Evolutionary conservation across 306 rosid species (phyloP).

Genomic region (Morella rubra): DNA sequence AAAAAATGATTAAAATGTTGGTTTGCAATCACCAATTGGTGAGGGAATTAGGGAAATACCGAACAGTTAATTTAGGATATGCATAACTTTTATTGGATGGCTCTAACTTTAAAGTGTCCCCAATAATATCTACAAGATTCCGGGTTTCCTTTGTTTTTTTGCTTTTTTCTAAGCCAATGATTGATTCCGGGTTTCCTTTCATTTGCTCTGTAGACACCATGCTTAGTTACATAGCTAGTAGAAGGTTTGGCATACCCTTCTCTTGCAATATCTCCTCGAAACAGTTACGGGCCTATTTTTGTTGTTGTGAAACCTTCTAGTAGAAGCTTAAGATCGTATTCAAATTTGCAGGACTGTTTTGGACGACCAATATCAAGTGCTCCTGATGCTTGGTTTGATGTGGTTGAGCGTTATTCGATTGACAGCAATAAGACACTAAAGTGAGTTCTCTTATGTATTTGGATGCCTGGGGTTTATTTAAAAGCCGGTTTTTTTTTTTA

Average conservation of each 20-base stretch:
- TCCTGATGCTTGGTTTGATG: slow-evolving; percentile 98
- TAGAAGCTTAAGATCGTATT: background rate
- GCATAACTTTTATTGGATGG: background rate
- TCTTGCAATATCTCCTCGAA: background rate
- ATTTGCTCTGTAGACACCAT: background rate
- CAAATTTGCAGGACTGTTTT: slow-evolving; percentile 72
- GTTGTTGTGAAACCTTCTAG: background rate
- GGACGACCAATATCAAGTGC: slow-evolving; percentile 93
- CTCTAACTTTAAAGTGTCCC: background rate
- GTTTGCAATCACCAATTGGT: no score
- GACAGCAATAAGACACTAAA: slow-evolving; percentile 86
- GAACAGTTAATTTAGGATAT: background rate
- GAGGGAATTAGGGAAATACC: background rate
- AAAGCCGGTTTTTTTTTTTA: background rate
- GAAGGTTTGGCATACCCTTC: background rate
- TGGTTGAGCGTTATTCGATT: slow-evolving; percentile 87
- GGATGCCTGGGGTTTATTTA: slow-evolving; percentile 6
- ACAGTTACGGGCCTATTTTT: no score
- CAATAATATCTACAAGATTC: background rate
- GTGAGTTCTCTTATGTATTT: slow-evolving; percentile 28
- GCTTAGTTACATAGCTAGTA: background rate
- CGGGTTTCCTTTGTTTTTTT: no score
- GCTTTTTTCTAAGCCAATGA: no score
- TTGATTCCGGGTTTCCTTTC: background rate
- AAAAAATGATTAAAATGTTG: no score